Conservation (phyloP, 2,329 filamentous ascomycete genomes). For the Sporothrix curviconia region DNA sequence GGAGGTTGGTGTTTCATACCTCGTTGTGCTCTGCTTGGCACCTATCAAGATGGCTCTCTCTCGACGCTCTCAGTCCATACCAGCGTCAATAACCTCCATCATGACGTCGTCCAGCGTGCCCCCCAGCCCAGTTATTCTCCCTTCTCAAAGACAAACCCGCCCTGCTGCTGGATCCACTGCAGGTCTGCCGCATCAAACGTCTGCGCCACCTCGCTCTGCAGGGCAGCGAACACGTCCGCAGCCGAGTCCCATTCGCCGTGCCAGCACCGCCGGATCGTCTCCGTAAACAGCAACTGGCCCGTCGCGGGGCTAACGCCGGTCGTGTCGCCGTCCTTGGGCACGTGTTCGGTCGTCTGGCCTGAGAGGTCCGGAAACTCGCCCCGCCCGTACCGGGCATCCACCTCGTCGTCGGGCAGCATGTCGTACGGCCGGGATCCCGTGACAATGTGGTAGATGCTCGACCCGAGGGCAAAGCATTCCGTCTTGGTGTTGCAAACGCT, state of each 20-base stretch:
- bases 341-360: not conserved
- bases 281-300: not conserved
- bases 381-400: not conserved
- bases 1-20: no score
- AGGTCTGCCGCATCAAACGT: not conserved
- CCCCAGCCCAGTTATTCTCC: no score
- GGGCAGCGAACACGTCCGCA: not conserved
- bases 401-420: not conserved
- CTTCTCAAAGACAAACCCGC: no score
- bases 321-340: not conserved
- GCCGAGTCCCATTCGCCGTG: not conserved
- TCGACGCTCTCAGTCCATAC: no score
- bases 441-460: constrained; percentile 8
- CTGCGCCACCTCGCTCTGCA: not conserved
- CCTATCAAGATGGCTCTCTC: no score
- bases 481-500: not conserved
- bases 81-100: no score
- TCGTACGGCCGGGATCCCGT: not conserved
- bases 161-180: not conserved
- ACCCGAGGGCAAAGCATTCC: constrained; percentile 4
- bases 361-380: constrained; percentile 1
- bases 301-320: not conserved
- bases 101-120: no score
- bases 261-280: constrained; percentile 7
- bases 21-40: no score